These are phyloP conservation scores for Fusarium ambrosium DNA, from an alignment of 2,329 filamentous ascomycete species.

Conservation along the genomic window DNA sequence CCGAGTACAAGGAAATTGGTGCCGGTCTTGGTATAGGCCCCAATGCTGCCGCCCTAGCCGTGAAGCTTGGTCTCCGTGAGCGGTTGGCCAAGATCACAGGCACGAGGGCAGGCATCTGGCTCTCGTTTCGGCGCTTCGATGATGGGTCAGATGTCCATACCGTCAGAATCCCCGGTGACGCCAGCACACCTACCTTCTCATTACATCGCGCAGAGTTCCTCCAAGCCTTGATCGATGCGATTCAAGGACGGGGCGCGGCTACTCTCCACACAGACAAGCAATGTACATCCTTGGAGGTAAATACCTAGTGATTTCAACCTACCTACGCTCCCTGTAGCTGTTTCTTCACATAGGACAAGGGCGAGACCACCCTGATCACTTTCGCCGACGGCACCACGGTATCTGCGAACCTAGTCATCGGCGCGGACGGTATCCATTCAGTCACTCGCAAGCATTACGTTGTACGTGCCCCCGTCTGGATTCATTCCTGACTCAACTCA, in stretches of 20 bases:
- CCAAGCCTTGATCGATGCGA: neutral
- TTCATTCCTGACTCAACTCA: neutral
- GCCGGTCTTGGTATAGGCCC: neutral
- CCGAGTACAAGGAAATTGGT: neutral
- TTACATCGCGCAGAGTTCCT: slow-evolving; percentile 3
- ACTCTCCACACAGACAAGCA: neutral
- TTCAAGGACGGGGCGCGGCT: neutral
- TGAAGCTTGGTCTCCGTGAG: neutral
- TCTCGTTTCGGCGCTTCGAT: neutral
- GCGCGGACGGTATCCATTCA: slow-evolving; percentile 2
- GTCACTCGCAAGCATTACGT: neutral
- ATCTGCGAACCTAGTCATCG: neutral
- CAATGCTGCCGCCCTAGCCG: neutral
- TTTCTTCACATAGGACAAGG: slow-evolving; percentile 2
- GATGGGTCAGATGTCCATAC: neutral
- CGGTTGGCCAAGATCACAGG: neutral
- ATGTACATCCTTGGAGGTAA: neutral
- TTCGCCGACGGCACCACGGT: slow-evolving; percentile 3
- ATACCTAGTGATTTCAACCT: neutral
- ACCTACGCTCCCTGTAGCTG: neutral
- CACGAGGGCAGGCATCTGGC: neutral
- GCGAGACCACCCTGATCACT: slow-evolving; percentile 1
- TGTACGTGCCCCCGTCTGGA: neutral
- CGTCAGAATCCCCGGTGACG: neutral
- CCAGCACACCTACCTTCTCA: neutral